phyloP scores from a whole-genome alignment of 176 grass and related monocot species.

The Oryza officinalis region DNA sequence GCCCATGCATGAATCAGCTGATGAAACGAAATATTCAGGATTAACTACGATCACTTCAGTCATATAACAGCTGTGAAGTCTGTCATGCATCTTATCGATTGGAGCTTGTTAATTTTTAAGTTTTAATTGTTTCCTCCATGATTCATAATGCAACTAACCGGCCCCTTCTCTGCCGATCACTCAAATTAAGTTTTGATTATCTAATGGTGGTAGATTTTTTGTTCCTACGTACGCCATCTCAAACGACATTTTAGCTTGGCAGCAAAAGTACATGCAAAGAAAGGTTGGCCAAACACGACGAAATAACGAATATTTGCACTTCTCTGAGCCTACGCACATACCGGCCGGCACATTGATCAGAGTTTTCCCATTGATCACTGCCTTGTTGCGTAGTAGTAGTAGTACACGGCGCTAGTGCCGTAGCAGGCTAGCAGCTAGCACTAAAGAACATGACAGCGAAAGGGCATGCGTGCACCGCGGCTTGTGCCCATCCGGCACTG shows the following conservation, averaged over 20 bases:
- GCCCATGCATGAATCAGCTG: background rate
- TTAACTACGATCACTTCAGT: background rate
- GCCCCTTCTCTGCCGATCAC: background rate
- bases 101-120: background rate
- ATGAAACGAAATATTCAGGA: background rate
- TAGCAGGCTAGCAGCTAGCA: background rate
- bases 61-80: background rate
- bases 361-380: too few species aligned
- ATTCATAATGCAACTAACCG: background rate
- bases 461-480: background rate
- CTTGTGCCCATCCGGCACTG: background rate
- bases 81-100: background rate
- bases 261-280: too few species aligned
- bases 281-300: too few species aligned
- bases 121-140: background rate
- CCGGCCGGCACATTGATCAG: too few species aligned
- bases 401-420: too few species aligned
- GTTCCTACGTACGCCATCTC: too few species aligned
- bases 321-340: too few species aligned
- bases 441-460: background rate
- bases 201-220: too few species aligned
- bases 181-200: background rate
- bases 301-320: background rate
- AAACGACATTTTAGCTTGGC: too few species aligned
- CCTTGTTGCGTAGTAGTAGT: too few species aligned